Conservation (phyloP, 768 basidiomycete genomes). For the Trametes cubensis region DNA sequence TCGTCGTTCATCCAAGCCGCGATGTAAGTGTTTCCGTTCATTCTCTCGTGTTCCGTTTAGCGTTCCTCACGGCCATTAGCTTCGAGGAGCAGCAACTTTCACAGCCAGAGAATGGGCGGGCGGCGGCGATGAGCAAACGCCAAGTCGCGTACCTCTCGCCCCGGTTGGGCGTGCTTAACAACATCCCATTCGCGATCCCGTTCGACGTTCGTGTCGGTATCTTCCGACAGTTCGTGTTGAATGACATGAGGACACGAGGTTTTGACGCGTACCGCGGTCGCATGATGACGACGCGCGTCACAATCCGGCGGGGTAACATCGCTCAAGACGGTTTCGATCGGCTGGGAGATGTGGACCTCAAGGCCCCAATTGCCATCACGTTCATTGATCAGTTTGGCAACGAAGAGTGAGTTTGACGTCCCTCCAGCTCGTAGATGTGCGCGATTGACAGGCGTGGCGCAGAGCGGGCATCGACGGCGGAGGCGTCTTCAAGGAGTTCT, state of each 20-base stretch:
- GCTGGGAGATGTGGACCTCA: conserved; percentile 76
- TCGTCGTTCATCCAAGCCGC: conserved; percentile 84
- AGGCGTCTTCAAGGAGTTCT: conserved; percentile 97
- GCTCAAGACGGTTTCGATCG: conserved; percentile 91
- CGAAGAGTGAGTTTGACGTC: conserved; percentile 63
- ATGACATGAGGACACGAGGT: conserved; percentile 48
- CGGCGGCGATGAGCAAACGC: conserved; percentile 54
- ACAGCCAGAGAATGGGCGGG: conserved; percentile 29
- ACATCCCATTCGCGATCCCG: conserved; percentile 94
- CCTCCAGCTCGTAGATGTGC: no score
- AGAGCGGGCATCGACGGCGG: conserved; percentile 95
- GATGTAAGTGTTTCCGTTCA: conserved; percentile 49
- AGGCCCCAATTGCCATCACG: conserved; percentile 82
- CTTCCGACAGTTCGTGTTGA: conserved; percentile 80
- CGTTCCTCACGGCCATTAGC: conserved; percentile 37
- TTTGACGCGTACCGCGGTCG: conserved; percentile 26
- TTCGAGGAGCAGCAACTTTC: conserved; percentile 66
- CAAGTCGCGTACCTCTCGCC: conserved; percentile 79
- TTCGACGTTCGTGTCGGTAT: conserved; percentile 90
- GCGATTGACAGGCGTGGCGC: conserved; percentile 15
- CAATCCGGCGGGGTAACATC: conserved; percentile 73
- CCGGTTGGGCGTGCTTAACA: conserved; percentile 87
- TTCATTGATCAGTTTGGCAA: conserved; percentile 91
- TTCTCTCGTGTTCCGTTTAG: neutral
- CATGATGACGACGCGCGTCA: conserved; percentile 42